Base-by-base conservation (phyloP, 2,329 filamentous ascomycete genomes). In the Cercospora canescens region DNA sequence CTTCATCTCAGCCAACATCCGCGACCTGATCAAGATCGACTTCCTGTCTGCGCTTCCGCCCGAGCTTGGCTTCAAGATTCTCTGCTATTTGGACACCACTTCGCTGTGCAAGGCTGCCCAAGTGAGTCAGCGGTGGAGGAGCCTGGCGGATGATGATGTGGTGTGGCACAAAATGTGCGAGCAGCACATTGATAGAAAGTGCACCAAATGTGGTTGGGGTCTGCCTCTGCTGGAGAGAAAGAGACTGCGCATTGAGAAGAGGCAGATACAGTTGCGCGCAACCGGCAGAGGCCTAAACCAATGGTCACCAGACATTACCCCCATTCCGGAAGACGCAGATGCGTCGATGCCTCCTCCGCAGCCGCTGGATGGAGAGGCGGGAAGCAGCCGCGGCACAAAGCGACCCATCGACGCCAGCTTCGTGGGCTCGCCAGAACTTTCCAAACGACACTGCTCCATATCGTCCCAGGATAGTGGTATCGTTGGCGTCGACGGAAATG, bases 111-210 rank as follows among this genome's bases (percentile, higher is more conserved):
- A 97, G 78, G 94, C 95, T 1, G 93, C 95, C 0, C 94, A 97
- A 78, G 95, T 99, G 63, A 97, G 93, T 77, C 88, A 89, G 65
- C 86, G 90, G 72, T 99, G 95, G 95, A 87, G 92, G 68, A 87
- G 87, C 64, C 82, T 99, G 45, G 94, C 95, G n/a, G 95, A 98
- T 74, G 94, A 97, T 76, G 94, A 99, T 78, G 91, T 96, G 8
- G 94, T 99, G 4, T 99, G 95, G 95, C 92, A 97, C 76, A 91
- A 90, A 70, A 97, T 98, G 94, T 99, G 95, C 77, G 93, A 97
- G 79, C 94, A 98, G 76, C 94, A 97, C 78, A 96, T 97, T 72
- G 92, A 96, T 77, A 85, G 93, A 67, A 96, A 96, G 77, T 97
- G 94, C 78, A 94, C 89, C 66, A 96, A 95, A 76, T 99, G 95